A percentile compares a stretch with the other conserved stretches of the same genome.
Conservation (phyloP, 1,139 yeast species). For the Sugiyamaella pinicola region DNA sequence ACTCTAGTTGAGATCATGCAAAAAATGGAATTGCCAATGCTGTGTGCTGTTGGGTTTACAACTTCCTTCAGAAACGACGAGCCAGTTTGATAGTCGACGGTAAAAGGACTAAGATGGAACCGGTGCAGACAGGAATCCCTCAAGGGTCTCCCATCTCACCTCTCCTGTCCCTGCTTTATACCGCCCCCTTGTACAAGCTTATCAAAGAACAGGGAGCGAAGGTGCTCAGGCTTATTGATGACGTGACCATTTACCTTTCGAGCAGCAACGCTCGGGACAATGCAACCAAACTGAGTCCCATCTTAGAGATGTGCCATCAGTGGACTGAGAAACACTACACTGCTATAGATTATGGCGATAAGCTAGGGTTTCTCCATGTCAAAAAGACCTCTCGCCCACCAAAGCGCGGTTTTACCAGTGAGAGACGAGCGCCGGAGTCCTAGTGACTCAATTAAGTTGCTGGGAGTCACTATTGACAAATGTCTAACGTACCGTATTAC, state of each 20-base stretch:
- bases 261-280: not conserved
- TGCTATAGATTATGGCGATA: not conserved
- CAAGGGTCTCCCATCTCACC: too few species aligned
- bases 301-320: not conserved
- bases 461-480: not conserved
- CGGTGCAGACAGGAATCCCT: too few species aligned
- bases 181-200: too few species aligned
- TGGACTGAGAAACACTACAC: not conserved
- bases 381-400: not conserved
- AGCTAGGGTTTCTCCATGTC: conserved; percentile 1
- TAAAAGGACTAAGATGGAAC: too few species aligned
- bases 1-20: too few species aligned
- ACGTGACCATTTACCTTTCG: conserved; percentile 2
- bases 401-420: not conserved
- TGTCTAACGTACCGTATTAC: not conserved
- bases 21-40: too few species aligned
- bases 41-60: too few species aligned
- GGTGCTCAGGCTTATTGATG: not conserved
- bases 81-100: too few species aligned
- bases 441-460: not conserved
- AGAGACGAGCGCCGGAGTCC: not conserved
- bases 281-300: not conserved
- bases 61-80: too few species aligned
- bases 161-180: too few species aligned
- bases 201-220: too few species aligned